Percentiles rank a stretch among this genome's conserved stretches.
These are phyloP conservation scores for Omphalea diandra DNA, from an alignment of 441 rosid genomes.

Conservation along the genomic window DNA sequence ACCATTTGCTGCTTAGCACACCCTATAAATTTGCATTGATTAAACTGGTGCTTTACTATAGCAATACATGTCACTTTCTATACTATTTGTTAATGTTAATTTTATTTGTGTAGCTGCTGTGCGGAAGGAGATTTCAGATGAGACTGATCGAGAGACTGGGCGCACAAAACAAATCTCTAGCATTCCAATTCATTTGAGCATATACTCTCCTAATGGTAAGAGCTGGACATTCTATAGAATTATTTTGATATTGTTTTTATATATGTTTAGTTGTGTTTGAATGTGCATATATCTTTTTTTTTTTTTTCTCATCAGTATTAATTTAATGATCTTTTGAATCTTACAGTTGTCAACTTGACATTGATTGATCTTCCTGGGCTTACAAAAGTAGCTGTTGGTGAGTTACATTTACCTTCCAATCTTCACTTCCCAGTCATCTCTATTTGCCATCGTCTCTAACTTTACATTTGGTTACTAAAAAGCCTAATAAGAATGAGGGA, in stretches of 20 bases:
- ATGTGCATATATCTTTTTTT: neutral
- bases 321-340: conserved; percentile 12
- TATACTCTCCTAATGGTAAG: conserved; percentile 88
- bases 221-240: neutral
- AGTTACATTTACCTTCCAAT: conserved; percentile 30
- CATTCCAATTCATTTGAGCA: conserved; percentile 95
- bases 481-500: conserved; percentile 18
- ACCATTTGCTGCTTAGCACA: neutral
- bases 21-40: neutral
- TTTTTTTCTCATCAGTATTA: neutral
- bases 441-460: neutral
- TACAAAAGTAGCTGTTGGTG: conserved; percentile 98
- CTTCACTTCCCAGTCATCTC: conserved; percentile 2
- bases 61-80: neutral
- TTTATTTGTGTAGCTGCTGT: conserved; percentile 64
- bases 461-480: conserved; percentile 17
- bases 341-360: conserved; percentile 95
- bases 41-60: neutral
- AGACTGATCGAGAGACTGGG: conserved; percentile 97
- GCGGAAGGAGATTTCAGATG: conserved; percentile 96
- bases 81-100: conserved; percentile 1
- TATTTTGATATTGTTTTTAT: neutral
- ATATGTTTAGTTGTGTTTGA: neutral
- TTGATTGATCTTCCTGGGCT: conserved; percentile 98
- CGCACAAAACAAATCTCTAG: conserved; percentile 78